Evolutionary conservation across 768 basidiomycete species (phyloP), one percentile per base, ranked within the genome.

Genomic region (Hericium rajendrae): DNA sequence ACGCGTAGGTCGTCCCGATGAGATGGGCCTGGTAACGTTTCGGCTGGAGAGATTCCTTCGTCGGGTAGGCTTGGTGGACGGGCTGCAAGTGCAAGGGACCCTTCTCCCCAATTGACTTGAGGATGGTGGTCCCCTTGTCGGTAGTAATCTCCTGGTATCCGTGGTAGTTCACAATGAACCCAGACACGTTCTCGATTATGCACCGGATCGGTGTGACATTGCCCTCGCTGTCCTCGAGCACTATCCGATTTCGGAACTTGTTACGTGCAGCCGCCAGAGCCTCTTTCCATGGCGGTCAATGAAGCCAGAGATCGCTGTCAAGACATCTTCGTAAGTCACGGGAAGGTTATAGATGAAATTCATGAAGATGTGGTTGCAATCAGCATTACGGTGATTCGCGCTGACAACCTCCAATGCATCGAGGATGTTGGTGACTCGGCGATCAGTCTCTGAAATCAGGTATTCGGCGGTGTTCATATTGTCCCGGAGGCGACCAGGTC

Each of bases 1-100:
- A 98, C 37, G 90, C 94, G 70, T 98, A 99, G 53, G 97, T 99
- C 32, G 97, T 99, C 54, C 97, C 97, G 64, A 97, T 86, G 58
- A 97, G 82, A 71, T 99, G 97, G 22, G 97, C 97, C 69, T 98
- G 95, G 76, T 98, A 98, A 61, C 97, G 93, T 72, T 97, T 94
- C 43, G 97, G 97, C 69, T 99, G 97, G 50, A 99, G 76, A 16
- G 94, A 97, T 70, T 97, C 95, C 74, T 97, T 99, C 57, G 95
- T 98, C 13, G 95, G 85, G 73, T 98, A 98, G 0, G 91, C 78
- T 63, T 88, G 84, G 71, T 91, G 88, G 62, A 95, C 95, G 11
- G 93, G 94, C 72, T 94, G 94, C 26, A 98, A 79, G 73, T 99
- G 95, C 54, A 97, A 79, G 51, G 95, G 92, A 4, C 97, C 97